Evolutionary conservation across 2,329 filamentous ascomycete species (phyloP).

Genomic region (Blastomyces emzantsi): DNA sequence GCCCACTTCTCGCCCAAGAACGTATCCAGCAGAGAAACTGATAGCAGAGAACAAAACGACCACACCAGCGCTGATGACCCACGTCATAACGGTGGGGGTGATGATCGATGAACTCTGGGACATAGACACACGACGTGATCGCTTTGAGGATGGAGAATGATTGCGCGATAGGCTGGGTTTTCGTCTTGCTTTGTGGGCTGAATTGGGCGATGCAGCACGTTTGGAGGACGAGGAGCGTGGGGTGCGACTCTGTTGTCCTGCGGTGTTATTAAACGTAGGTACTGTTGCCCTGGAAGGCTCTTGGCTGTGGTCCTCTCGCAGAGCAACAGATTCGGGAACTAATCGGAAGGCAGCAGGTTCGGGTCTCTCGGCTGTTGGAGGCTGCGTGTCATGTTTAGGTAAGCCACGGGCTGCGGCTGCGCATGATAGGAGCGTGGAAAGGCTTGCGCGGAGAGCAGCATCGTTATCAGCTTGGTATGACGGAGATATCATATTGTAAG

Average conservation of each 20-base stretch:
- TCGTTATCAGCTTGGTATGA: slow-evolving; percentile 81
- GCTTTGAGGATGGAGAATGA: slow-evolving; percentile 32
- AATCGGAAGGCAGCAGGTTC: slow-evolving; percentile 47
- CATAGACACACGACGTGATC: slow-evolving; percentile 26
- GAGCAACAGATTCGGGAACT: slow-evolving; percentile 51
- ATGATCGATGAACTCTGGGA: slow-evolving; percentile 31
- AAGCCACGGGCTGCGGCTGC: slow-evolving; percentile 80
- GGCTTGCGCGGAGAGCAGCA: slow-evolving; percentile 77
- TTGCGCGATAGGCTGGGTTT: slow-evolving; percentile 32
- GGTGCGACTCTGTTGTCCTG: neutral
- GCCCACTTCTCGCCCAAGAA: slow-evolving; percentile 51
- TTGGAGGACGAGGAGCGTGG: slow-evolving; percentile 12
- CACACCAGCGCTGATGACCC: slow-evolving; percentile 57
- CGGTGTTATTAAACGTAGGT: neutral
- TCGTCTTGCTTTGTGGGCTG: slow-evolving; percentile 17
- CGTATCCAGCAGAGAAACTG: slow-evolving; percentile 57
- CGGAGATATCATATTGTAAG: slow-evolving; percentile 62
- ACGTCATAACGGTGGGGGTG: slow-evolving; percentile 54
- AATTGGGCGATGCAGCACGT: slow-evolving; percentile 18
- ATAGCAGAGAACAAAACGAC: slow-evolving; percentile 56
- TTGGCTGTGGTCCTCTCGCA: slow-evolving; percentile 23
- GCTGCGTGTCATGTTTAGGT: slow-evolving; percentile 48
- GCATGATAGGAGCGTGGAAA: slow-evolving; percentile 94
- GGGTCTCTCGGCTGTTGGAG: slow-evolving; percentile 19
- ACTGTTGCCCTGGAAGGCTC: slow-evolving; percentile 12